These are phyloP conservation scores for Ocimum tenuiflorum DNA, from an alignment of 257 asterid species.

Conservation along the genomic window DNA sequence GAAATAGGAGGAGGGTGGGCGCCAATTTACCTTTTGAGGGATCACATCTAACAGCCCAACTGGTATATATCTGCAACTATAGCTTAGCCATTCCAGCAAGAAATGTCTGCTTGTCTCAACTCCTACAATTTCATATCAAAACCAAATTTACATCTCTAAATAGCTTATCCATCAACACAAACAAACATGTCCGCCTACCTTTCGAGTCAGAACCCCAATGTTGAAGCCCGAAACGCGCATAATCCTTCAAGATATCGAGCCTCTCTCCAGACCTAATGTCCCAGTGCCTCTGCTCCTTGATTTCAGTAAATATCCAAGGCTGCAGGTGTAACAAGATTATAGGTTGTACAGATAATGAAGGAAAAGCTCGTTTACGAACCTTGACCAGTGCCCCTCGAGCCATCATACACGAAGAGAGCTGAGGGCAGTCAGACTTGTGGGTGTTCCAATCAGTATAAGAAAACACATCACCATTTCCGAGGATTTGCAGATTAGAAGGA, in stretches of 20 bases:
- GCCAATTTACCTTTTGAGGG: conserved; percentile 77
- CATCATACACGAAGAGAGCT: conserved; percentile 84
- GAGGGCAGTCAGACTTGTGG: conserved; percentile 69
- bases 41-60: conserved; percentile 83
- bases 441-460: conserved; percentile 83
- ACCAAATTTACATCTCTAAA: no score
- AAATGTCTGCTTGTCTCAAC: conserved; percentile 89
- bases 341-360: neutral
- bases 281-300: conserved; percentile 98
- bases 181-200: conserved; percentile 33
- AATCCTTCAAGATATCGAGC: conserved; percentile 71
- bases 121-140: conserved; percentile 37
- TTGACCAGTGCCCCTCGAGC: conserved; percentile 89
- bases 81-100: conserved; percentile 90
- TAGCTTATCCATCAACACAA: no score
- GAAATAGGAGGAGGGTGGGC: conserved; percentile 76
- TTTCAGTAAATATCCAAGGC: conserved; percentile 98
- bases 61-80: conserved; percentile 75
- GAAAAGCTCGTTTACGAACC: conserved; percentile 41
- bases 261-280: conserved; percentile 86
- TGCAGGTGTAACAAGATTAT: conserved; percentile 27
- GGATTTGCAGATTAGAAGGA: conserved; percentile 62
- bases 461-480: conserved; percentile 90
- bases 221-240: conserved; percentile 69
- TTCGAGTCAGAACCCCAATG: conserved; percentile 99